These are phyloP conservation scores for Mycena galericulata DNA, from an alignment of 768 basidiomycete species.

Conservation along the genomic window DNA sequence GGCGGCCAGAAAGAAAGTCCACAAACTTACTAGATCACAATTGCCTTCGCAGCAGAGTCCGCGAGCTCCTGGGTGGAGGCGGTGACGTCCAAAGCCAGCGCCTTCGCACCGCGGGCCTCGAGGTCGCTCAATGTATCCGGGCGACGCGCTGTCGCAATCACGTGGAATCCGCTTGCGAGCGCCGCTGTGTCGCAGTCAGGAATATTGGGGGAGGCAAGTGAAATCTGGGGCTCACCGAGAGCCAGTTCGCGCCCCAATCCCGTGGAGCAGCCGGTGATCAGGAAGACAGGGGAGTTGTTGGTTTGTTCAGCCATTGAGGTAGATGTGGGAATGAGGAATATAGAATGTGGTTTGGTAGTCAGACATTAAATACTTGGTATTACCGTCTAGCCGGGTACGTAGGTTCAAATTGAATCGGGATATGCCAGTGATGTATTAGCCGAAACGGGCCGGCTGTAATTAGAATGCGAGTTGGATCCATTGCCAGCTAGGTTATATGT, in stretches of 20 bases:
- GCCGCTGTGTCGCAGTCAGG: not conserved
- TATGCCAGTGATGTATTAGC: too few species aligned
- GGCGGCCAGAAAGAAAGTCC: too few species aligned
- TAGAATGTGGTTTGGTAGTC: too few species aligned
- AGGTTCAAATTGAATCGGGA: too few species aligned
- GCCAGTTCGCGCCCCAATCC: slow-evolving; percentile 44
- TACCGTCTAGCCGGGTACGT: too few species aligned
- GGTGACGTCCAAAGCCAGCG: slow-evolving; percentile 1
- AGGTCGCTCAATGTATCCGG: not conserved
- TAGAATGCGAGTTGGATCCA: too few species aligned
- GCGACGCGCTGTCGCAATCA: slow-evolving; percentile 13
- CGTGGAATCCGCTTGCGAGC: not conserved
- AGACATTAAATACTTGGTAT: too few species aligned
- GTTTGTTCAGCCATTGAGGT: too few species aligned
- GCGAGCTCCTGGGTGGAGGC: not conserved
- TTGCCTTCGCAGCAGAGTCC: not conserved
- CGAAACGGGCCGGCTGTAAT: too few species aligned
- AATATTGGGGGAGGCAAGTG: not conserved
- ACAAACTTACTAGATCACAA: slow-evolving; percentile 3
- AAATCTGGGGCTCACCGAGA: not conserved
- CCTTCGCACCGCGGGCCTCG: not conserved
- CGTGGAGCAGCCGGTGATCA: slow-evolving; percentile 46
- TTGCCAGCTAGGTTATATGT: too few species aligned
- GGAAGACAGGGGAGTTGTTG: slow-evolving; percentile 10
- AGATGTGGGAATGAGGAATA: too few species aligned